Evolutionary conservation across 441 rosid genomes (phyloP).

Genomic region (Viola pubescens): DNA sequence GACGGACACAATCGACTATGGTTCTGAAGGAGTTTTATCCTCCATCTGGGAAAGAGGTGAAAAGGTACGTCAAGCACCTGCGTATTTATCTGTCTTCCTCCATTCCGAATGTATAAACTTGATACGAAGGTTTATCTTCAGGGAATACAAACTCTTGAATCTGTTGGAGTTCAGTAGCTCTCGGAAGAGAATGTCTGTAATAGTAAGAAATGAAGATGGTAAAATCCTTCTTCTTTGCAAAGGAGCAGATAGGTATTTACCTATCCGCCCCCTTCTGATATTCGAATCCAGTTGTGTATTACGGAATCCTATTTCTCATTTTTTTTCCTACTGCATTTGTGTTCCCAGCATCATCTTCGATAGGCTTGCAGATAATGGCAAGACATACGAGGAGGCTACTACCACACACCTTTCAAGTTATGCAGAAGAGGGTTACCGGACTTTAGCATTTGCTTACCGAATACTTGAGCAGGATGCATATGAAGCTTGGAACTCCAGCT

Average conservation of each 20-base stretch:
- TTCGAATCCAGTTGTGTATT: not conserved
- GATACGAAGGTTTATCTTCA: conserved; percentile 25
- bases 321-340: conserved; percentile 1
- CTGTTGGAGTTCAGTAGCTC: conserved; percentile 70
- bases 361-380: conserved; percentile 51
- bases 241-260: conserved; percentile 77
- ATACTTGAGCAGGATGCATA: conserved; percentile 41
- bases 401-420: conserved; percentile 45
- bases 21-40: conserved; percentile 43
- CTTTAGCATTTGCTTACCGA: conserved; percentile 64
- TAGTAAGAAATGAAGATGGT: conserved; percentile 57
- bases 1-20: conserved; percentile 63
- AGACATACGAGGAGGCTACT: conserved; percentile 35
- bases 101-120: conserved; percentile 9
- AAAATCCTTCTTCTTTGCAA: conserved; percentile 72
- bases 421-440: conserved; percentile 77
- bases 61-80: conserved; percentile 35
- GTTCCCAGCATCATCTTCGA: conserved; percentile 60
- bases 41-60: conserved; percentile 30
- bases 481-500: conserved; percentile 42
- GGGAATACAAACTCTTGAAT: conserved; percentile 70
- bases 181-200: conserved; percentile 83
- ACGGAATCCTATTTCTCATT: not conserved
- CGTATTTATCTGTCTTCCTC: not conserved
- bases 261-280: not conserved